Evolutionary conservation across 2,329 filamentous ascomycete genomes (phyloP).

Genomic region (Arachnomyces sp.): DNA sequence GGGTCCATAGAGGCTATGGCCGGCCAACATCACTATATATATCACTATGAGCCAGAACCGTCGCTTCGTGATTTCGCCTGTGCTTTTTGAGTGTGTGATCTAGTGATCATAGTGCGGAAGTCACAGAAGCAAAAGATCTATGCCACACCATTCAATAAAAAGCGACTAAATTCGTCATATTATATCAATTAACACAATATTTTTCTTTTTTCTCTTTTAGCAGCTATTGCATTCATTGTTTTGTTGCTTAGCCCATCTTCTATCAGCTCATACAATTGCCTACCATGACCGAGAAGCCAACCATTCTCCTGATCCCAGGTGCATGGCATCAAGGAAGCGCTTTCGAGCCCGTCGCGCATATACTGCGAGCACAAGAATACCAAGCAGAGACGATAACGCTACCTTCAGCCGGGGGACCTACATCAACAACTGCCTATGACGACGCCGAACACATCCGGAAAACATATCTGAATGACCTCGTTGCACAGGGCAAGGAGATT

Average conservation of each 20-base stretch:
- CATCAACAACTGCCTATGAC: constrained; percentile 22
- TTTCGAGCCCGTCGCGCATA: constrained; percentile 19
- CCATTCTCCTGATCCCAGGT: constrained; percentile 30
- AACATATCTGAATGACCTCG: constrained; percentile 16
- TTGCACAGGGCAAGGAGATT: constrained; percentile 26
- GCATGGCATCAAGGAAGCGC: constrained; percentile 24
- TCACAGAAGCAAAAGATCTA: too few species aligned
- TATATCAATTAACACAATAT: too few species aligned
- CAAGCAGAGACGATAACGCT: constrained; percentile 21
- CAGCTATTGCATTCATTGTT: neutral
- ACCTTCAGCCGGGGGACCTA: constrained; percentile 18
- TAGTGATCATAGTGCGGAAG: too few species aligned
- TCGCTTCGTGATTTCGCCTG: too few species aligned
- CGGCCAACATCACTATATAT: too few species aligned
- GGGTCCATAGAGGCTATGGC: too few species aligned
- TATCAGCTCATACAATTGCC: too few species aligned
- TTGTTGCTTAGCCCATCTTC: constrained; percentile 1
- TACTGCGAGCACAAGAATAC: constrained; percentile 27
- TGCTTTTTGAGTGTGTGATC: too few species aligned
- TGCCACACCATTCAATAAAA: too few species aligned
- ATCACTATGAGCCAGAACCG: too few species aligned
- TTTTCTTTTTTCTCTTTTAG: neutral
- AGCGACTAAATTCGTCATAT: too few species aligned
- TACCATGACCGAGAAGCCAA: constrained; percentile 24
- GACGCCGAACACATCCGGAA: constrained; percentile 25